These are phyloP conservation scores for Spathaspora sp. DNA, from an alignment of 805 yeast species.

Conservation along the genomic window DNA sequence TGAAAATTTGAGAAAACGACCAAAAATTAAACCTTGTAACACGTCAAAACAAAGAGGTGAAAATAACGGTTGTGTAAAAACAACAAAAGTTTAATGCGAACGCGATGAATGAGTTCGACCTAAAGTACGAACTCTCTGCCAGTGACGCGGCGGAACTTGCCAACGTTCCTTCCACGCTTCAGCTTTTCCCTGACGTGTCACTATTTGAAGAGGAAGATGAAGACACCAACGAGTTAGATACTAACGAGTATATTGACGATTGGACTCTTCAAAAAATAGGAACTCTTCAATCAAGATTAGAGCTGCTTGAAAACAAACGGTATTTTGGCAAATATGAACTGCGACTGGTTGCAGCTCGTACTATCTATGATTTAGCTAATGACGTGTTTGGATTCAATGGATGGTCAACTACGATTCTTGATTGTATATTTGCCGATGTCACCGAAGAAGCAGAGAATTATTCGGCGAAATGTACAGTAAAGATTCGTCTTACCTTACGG, in stretches of 20 bases:
- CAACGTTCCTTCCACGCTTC: slow-evolving; percentile 5
- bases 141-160: not conserved
- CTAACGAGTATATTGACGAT: slow-evolving; percentile 23
- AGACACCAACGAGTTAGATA: slow-evolving; percentile 3
- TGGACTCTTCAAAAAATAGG: slow-evolving; percentile 51
- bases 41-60: not conserved
- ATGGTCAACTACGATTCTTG: slow-evolving; percentile 46
- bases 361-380: slow-evolving; percentile 41
- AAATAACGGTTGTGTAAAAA: not conserved
- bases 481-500: slow-evolving; percentile 32
- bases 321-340: not conserved
- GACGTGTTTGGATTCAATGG: slow-evolving; percentile 55
- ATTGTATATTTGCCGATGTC: slow-evolving; percentile 14
- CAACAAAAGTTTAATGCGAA: not conserved
- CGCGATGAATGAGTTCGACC: not conserved
- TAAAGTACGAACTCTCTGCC: slow-evolving; percentile 4
- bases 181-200: slow-evolving; percentile 12
- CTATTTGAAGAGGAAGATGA: slow-evolving; percentile 11
- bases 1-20: too few species aligned
- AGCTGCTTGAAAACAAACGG: slow-evolving; percentile 20
- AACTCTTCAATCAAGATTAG: slow-evolving; percentile 45
- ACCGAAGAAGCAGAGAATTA: slow-evolving; percentile 17
- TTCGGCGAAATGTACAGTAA: slow-evolving; percentile 23
- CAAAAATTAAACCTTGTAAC: too few species aligned
- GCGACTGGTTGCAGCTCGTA: slow-evolving; percentile 7